Evolutionary conservation across 2,329 filamentous ascomycete genomes (phyloP), one percentile per base, ranked within the genome.

Genomic region (Diaporthe sp.): DNA sequence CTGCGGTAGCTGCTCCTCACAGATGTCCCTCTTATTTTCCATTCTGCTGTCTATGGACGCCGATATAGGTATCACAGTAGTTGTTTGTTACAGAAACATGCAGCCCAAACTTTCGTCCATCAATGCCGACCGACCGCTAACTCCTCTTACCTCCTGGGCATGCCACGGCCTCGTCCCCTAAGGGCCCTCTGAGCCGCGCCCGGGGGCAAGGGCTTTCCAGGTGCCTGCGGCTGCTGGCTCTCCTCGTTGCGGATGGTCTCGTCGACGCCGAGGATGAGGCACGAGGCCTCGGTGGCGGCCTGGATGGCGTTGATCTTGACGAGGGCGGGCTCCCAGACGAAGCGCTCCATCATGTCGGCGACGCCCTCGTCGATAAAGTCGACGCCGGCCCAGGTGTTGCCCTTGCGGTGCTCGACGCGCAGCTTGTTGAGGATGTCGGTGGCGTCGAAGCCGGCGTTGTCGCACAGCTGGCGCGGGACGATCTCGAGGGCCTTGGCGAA

Each of bases 221-320:
- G 96, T 12, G 92, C 95, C 85, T 98, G 94, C 34, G 96, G 94
- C 84, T 92, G 89, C 80, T 93, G 90, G 81, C 95, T 98, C 88
- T 98, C 96, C 88, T 99, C 95, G 86, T 99, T 99, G 86, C 93
- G 95, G 86, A 99, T 98, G 46, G 97, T 99, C 91, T 99, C 97
- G 83, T 99, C 97, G 74, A 99, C 97, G 80, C 95, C 94, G 81
- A 99, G 87, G 79, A 99, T 98, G 87, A 99, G 87, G 87, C 97
- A 99, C 80, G 94, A 94, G 31, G 97, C 97, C 87, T 99, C 97
- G 44, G 96, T 96, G 71, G 97, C 97, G 28, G 97, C 96, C 87
- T 98, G 95, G 79, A 99, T 94, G 79, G 97, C 97, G 85, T 99
- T 99, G 85, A 97, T 90, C 92, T 99, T 99, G 83, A 99, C 94